Conservation (phyloP, 768 basidiomycete species). For the Chalciporus chontae region DNA sequence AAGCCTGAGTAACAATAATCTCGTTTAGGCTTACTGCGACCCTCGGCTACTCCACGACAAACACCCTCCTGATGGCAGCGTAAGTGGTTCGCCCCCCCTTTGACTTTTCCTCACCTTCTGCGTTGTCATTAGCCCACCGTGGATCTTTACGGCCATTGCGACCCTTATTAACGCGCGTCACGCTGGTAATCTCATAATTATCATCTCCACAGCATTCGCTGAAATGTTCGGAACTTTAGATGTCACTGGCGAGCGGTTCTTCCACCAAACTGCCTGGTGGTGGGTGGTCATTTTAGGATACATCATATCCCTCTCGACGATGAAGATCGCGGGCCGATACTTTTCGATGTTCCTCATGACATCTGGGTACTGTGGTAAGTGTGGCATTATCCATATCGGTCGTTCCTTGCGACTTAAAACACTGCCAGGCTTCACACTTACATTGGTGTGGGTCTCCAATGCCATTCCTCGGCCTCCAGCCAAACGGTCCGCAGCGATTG, state of each 20-base stretch:
- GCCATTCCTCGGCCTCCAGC: constrained; percentile 58
- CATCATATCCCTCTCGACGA: constrained; percentile 56
- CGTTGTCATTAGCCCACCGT: constrained; percentile 48
- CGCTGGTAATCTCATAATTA: constrained; percentile 32
- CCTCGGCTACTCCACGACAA: constrained; percentile 58
- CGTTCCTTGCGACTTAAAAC: background rate
- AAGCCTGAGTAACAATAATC: background rate
- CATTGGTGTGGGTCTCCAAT: constrained; percentile 62
- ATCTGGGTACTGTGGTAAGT: constrained; percentile 43
- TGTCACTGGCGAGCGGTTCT: constrained; percentile 59
- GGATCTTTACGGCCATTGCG: constrained; percentile 49
- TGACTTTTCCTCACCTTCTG: background rate
- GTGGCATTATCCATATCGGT: background rate
- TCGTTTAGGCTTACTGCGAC: constrained; percentile 49
- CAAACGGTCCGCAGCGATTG: constrained; percentile 52
- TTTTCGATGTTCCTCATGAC: constrained; percentile 65
- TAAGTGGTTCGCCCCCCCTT: constrained; percentile 27
- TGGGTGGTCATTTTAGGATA: constrained; percentile 60
- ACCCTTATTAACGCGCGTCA: constrained; percentile 56
- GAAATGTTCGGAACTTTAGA: constrained; percentile 30
- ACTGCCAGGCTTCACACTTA: constrained; percentile 37
- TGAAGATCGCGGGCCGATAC: constrained; percentile 51
- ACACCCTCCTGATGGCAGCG: constrained; percentile 58
- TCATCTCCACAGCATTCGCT: background rate
- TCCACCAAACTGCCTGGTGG: constrained; percentile 56